Percentiles rank a stretch among this genome's conserved stretches.
phyloP scores from a whole-genome alignment of 306 rosid genomes.

The Crotalaria pallida region DNA sequence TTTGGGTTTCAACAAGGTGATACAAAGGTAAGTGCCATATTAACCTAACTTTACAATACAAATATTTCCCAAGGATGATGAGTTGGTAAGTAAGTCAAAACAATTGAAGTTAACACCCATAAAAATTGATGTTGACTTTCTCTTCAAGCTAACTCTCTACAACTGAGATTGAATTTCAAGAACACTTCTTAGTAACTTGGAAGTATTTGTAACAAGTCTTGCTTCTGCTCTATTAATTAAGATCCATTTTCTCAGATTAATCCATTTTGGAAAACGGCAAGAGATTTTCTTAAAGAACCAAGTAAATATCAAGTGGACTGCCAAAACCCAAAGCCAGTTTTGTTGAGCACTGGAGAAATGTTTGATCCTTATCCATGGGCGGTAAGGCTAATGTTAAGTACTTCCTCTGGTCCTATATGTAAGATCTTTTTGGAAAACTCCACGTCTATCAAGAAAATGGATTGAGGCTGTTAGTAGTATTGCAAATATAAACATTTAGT shows the following conservation, averaged over 20 bases:
- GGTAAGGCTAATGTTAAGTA: conserved; percentile 27
- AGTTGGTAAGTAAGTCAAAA: not conserved
- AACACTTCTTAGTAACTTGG: not conserved
- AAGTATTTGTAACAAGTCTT: not conserved
- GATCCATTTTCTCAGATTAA: conserved; percentile 44
- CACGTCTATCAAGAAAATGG: no score
- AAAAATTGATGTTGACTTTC: no score
- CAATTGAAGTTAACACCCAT: not conserved
- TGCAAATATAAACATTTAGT: no score
- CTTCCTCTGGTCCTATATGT: no score
- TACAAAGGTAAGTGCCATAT: conserved; percentile 35
- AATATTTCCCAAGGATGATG: not conserved
- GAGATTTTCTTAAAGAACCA: conserved; percentile 54
- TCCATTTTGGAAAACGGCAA: conserved; percentile 37
- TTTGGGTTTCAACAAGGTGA: conserved; percentile 88
- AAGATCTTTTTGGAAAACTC: no score
- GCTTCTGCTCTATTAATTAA: not conserved
- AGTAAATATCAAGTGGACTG: conserved; percentile 60
- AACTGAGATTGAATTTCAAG: not conserved
- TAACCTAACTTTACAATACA: not conserved
- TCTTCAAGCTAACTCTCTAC: not conserved
- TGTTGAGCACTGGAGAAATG: conserved; percentile 78
- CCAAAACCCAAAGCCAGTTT: conserved; percentile 73
- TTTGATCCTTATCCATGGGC: conserved; percentile 85
- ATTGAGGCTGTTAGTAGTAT: no score